These are phyloP conservation scores for Edaphochlamys debaryana DNA, from an alignment of 139 green algal species.

Conservation along the genomic window DNA sequence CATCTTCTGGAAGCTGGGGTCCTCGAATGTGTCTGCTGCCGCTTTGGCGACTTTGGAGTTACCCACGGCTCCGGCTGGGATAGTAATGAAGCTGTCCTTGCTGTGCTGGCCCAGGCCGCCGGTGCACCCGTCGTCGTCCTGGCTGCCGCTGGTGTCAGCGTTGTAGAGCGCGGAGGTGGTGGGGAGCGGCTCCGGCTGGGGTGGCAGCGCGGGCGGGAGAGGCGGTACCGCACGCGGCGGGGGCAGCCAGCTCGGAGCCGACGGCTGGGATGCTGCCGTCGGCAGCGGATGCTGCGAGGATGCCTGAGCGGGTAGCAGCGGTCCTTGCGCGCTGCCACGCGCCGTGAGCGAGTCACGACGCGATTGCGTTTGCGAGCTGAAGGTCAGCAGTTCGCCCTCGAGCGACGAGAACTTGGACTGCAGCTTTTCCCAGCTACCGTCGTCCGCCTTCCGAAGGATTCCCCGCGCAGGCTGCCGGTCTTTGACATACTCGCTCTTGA, in stretches of 20 bases:
- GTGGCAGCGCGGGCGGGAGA: neutral
- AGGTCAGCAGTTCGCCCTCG: neutral
- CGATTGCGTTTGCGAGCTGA: constrained; percentile 3
- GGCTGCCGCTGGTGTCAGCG: neutral
- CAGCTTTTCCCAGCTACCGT: neutral
- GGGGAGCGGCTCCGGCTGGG: neutral
- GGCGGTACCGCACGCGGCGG: too few relatives aligned
- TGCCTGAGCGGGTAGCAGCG: neutral
- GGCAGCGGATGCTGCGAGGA: neutral
- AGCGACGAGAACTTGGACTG: constrained; percentile 4
- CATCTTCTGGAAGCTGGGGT: constrained; percentile 61
- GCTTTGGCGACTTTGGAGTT: constrained; percentile 37
- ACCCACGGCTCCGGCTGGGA: constrained; percentile 7
- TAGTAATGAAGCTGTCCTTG: constrained; percentile 1
- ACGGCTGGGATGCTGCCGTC: too few relatives aligned
- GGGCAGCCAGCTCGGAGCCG: too few relatives aligned
- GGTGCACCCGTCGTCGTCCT: constrained; percentile 12
- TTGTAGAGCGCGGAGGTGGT: constrained; percentile 2
- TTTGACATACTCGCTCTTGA: constrained; percentile 16
- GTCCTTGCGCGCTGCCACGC: neutral
- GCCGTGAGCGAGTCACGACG: constrained; percentile 5
- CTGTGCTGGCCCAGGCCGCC: neutral
- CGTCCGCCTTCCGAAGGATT: constrained; percentile 16
- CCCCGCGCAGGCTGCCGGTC: constrained; percentile 1
- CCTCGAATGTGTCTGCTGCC: constrained; percentile 72